Base-by-base conservation (phyloP, 2,329 filamentous ascomycete genomes). In the Huntiella moniliformis region DNA sequence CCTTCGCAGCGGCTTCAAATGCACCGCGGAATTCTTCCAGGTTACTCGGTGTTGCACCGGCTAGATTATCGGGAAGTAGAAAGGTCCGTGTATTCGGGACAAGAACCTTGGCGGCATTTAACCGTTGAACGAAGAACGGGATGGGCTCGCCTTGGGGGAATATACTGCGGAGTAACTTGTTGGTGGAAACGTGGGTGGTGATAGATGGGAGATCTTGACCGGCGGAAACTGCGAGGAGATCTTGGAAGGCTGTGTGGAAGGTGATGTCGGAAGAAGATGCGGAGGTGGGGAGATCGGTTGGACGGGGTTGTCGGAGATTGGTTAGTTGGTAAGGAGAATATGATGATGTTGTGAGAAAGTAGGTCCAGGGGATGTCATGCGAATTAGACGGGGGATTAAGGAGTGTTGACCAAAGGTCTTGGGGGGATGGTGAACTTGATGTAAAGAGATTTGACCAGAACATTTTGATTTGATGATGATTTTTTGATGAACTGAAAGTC, bases 231-330 rank as follows among this genome's bases (percentile, higher is more conserved):
- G 60, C 58, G 10, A 75, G 59, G 12, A 76, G 63, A 51, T 75
- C 71, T 53, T 75, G 71, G 50, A 74, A 74, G 40, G 71, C 71
- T 51, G 74, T 70, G 31, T 67, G 61, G 51, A 72, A 75, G 6
- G 67, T 70, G 53, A 72, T 71, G 32, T 31, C 17, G 36, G 13
- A 3, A 13, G 18, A 5, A 31, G 38, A 15, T 5, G 60, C 53
- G 35, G 53, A 55, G 3, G 56, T 49, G 6, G 65, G 61, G 1
- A 63, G 57, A 51, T 68, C 67, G 5, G 56, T 60, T 0, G 70
- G 70, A 0, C 60, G 53, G 2, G 71, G 71, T 50, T 66, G 68
- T 5, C 58, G 62, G 5, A 73, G 60, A 47, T 62, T 54, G 39
- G 60, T 60, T 13, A 74, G 64, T 34, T 58, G 60, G 12, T 62